A percentile compares a stretch with the other conserved stretches of the same genome.
Evolutionary conservation across 768 basidiomycete species (phyloP).

Genomic region (Lentinula sp.): DNA sequence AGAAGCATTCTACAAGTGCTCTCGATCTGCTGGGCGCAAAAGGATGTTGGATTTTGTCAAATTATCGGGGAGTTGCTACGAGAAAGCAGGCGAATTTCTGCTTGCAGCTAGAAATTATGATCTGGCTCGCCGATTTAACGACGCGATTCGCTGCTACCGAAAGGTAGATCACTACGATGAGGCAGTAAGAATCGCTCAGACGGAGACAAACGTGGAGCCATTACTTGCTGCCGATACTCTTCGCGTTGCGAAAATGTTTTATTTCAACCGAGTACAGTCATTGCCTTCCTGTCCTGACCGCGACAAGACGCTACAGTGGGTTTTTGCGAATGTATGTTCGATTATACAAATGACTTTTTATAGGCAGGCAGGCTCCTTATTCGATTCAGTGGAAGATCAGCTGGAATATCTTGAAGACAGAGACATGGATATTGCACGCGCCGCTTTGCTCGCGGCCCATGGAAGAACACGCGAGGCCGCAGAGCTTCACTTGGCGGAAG

Average conservation of each 20-base stretch:
- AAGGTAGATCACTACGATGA: constrained; percentile 46
- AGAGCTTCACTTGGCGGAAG: constrained; percentile 41
- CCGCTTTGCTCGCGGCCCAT: constrained; percentile 34
- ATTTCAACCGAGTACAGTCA: constrained; percentile 24
- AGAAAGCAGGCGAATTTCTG: constrained; percentile 28
- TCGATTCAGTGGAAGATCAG: constrained; percentile 44
- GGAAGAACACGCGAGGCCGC: constrained; percentile 45
- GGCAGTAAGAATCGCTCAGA: constrained; percentile 40
- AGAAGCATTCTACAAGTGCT: constrained; percentile 41
- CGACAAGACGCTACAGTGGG: constrained; percentile 21
- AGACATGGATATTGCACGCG: constrained; percentile 43
- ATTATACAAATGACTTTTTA: not conserved
- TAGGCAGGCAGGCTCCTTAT: constrained; percentile 45
- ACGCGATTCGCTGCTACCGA: constrained; percentile 41
- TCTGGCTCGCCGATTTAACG: constrained; percentile 33
- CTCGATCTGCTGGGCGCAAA: constrained; percentile 20
- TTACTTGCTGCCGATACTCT: constrained; percentile 29
- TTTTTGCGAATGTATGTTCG: not conserved
- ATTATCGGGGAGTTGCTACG: constrained; percentile 42
- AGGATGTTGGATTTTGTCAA: constrained; percentile 30
- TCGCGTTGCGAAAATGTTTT: constrained; percentile 39
- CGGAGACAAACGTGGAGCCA: constrained; percentile 23
- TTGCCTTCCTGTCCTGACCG: not conserved
- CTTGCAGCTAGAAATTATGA: constrained; percentile 41
- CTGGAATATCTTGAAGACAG: constrained; percentile 53